Conservation (phyloP, 169 alveolate genomes). For the Theileria sp. region DNA sequence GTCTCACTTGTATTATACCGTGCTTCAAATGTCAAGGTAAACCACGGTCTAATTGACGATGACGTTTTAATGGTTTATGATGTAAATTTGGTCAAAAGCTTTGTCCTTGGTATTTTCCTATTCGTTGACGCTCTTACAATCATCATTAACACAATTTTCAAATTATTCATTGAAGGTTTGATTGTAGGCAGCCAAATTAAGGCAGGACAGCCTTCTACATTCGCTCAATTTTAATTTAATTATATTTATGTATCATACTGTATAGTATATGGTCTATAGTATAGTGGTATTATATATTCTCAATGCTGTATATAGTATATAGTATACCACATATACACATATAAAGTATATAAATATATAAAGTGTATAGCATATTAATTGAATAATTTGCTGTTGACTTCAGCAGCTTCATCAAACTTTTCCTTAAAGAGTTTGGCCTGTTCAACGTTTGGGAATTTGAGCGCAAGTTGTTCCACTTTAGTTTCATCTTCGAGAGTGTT, state of each 20-base stretch:
- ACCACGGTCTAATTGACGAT: background rate
- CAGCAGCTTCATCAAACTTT: constrained; percentile 88
- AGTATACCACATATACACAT: background rate
- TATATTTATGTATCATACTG: no score
- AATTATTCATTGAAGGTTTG: no score
- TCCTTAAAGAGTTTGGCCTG: constrained; percentile 85
- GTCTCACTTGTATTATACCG: background rate
- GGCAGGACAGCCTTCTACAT: no score
- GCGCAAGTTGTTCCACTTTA: constrained; percentile 90
- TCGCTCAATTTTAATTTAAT: no score
- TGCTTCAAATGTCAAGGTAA: background rate
- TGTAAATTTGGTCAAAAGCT: background rate
- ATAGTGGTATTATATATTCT: no score
- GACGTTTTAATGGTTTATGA: background rate
- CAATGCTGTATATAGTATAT: background rate
- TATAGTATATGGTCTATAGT: no score
- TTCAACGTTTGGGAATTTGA: constrained; percentile 88
- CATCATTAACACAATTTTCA: background rate
- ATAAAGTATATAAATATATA: background rate
- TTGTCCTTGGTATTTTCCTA: background rate
- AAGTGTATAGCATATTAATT: constrained; percentile 26
- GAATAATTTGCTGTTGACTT: constrained; percentile 77
- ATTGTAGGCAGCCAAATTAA: no score
- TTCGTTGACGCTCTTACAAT: background rate
- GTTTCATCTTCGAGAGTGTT: constrained; percentile 93